A percentile compares a stretch with the other conserved stretches of the same genome.
phyloP scores from a whole-genome alignment of 2,329 filamentous ascomycete genomes.

The Trichoderma simmonsii region DNA sequence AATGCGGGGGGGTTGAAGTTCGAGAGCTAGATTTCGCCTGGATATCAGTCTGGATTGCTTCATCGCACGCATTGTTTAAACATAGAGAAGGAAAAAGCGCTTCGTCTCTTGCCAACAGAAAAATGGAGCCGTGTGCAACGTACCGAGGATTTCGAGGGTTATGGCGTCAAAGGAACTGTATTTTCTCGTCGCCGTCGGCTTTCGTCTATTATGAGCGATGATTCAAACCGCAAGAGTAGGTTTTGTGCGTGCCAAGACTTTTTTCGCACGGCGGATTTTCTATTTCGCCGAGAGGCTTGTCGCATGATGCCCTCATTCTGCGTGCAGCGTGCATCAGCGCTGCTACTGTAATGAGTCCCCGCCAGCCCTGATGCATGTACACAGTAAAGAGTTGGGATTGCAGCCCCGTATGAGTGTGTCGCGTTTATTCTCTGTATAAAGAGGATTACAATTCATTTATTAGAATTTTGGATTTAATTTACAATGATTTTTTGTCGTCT shows the following conservation, averaged over 20 bases:
- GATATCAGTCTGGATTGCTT: conserved; percentile 2
- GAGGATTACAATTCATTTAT: too few species aligned
- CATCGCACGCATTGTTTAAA: neutral
- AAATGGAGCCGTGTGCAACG: conserved; percentile 22
- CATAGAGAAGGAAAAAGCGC: neutral
- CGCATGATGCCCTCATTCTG: neutral
- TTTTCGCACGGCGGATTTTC: conserved; percentile 29
- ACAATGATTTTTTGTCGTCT: neutral
- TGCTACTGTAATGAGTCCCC: neutral
- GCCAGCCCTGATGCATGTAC: neutral
- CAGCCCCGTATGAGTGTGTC: too few species aligned
- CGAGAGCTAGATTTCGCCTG: conserved; percentile 3
- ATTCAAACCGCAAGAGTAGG: conserved; percentile 35
- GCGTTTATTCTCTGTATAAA: too few species aligned
- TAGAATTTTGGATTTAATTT: neutral
- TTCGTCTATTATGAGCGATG: conserved; percentile 31
- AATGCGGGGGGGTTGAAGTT: conserved; percentile 20
- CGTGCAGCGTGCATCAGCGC: neutral
- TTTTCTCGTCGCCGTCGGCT: conserved; percentile 34
- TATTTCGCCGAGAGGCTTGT: conserved; percentile 17
- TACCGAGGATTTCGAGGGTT: conserved; percentile 30
- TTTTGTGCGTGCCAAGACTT: conserved; percentile 48
- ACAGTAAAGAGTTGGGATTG: too few species aligned
- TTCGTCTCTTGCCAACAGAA: neutral
- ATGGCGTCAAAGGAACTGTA: conserved; percentile 24